Evolutionary conservation across 495 filamentous ascomycete species (phyloP).

Genomic region (Pseudoneurospora amorphoporcata): DNA sequence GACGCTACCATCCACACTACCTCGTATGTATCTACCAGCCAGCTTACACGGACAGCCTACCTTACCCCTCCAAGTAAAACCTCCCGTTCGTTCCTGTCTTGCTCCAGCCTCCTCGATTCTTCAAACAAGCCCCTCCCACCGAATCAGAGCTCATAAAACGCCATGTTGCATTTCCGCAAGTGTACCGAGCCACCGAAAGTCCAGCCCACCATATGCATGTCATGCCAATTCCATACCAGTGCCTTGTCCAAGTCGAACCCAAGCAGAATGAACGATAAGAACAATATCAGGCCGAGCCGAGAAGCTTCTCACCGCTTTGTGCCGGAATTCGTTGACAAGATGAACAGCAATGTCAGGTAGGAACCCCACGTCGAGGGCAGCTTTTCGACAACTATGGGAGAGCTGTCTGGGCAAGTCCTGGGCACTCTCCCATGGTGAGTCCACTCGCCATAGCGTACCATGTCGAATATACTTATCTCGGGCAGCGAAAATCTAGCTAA

Average conservation of each 20-base stretch:
- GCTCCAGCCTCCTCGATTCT: not conserved
- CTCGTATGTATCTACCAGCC: not conserved
- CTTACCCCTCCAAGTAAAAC: not conserved
- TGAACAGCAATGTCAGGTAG: not conserved
- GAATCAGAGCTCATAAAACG: not conserved
- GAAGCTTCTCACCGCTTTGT: not conserved
- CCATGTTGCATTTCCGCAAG: not conserved
- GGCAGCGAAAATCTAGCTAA: not conserved
- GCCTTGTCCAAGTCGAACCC: not conserved
- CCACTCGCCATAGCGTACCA: not conserved
- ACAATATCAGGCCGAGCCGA: not conserved
- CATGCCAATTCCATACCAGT: not conserved
- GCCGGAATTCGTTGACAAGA: not conserved
- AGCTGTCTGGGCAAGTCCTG: not conserved
- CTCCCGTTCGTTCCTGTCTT: not conserved
- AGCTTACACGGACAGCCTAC: not conserved
- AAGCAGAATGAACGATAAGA: not conserved
- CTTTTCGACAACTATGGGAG: not conserved
- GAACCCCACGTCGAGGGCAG: not conserved
- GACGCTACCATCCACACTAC: not conserved
- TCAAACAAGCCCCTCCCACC: not conserved
- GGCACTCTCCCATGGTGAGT: not conserved
- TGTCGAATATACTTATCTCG: not conserved
- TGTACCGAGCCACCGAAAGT: not conserved
- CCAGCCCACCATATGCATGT: not conserved